Percentiles rank a stretch among this genome's conserved stretches.
Evolutionary conservation across 495 filamentous ascomycete genomes (phyloP).

Genomic region (Daldinia loculata): DNA sequence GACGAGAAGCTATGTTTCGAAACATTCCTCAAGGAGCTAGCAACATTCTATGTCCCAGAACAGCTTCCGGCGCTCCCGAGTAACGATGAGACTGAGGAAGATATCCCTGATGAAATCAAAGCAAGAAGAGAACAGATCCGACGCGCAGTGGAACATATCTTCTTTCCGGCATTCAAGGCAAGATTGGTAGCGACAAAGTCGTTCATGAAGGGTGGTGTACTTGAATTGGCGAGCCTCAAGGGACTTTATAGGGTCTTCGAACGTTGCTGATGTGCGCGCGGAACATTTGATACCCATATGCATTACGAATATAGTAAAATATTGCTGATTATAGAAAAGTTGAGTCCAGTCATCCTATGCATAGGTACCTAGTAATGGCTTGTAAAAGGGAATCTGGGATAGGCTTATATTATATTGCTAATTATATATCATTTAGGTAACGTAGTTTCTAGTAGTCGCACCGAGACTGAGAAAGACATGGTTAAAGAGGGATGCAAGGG

Average conservation of each 20-base stretch:
- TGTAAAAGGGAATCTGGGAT: too few species aligned
- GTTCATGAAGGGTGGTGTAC: constrained; percentile 74
- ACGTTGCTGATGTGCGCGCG: constrained; percentile 68
- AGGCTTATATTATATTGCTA: neutral
- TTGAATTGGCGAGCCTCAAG: constrained; percentile 94
- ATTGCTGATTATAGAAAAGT: constrained; percentile 11
- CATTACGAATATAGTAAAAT: constrained; percentile 4
- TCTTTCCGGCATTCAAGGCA: constrained; percentile 85
- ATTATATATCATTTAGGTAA: neutral
- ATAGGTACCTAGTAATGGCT: too few species aligned
- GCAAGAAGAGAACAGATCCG: constrained; percentile 65
- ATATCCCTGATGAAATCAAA: constrained; percentile 62
- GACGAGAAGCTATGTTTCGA: constrained; percentile 88
- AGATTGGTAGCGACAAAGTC: constrained; percentile 83
- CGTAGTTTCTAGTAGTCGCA: neutral
- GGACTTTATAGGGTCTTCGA: constrained; percentile 98
- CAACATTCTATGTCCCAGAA: constrained; percentile 90
- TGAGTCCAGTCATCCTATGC: neutral
- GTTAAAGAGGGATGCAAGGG: too few species aligned
- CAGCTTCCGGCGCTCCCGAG: constrained; percentile 69
- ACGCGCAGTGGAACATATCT: constrained; percentile 70
- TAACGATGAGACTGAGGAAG: constrained; percentile 50
- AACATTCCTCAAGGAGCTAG: constrained; percentile 86
- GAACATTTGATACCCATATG: constrained; percentile 26
- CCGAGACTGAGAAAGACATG: too few species aligned